Conservation (phyloP, 2,329 filamentous ascomycete species). For the Penicillium vulpinum region DNA sequence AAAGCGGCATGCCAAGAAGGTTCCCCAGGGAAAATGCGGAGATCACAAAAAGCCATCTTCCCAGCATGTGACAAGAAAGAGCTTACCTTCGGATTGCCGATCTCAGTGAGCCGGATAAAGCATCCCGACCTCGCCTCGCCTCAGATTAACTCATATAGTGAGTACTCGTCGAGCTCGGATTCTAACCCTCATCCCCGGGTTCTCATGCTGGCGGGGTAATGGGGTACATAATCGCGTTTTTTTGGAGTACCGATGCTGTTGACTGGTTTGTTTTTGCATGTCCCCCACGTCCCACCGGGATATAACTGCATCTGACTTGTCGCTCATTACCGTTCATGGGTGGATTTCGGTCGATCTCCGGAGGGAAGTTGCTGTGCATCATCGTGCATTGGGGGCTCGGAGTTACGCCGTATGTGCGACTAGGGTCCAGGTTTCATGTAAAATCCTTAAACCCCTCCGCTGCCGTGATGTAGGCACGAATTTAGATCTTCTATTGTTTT, state of each 20-base stretch:
- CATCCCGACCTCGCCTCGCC: not conserved
- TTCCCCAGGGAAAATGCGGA: not conserved
- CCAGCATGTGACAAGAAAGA: not conserved
- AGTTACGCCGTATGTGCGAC: slow-evolving; percentile 8
- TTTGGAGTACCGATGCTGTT: not conserved
- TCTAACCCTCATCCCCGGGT: not conserved
- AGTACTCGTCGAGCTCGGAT: not conserved
- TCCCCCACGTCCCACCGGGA: slow-evolving; percentile 7
- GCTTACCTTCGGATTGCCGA: not conserved
- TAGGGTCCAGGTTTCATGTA: not conserved
- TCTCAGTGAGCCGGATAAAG: not conserved
- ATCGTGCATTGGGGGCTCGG: slow-evolving; percentile 7
- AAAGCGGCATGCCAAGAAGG: not conserved
- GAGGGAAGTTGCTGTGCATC: slow-evolving; percentile 12
- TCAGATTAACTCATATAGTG: not conserved
- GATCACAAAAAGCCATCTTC: not conserved
- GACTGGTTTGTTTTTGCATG: not conserved
- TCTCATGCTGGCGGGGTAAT: not conserved
- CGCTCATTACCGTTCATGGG: slow-evolving; percentile 12
- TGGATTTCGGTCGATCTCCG: slow-evolving; percentile 18
- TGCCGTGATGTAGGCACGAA: not conserved
- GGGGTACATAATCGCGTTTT: not conserved
- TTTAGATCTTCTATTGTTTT: not conserved
- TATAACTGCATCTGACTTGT: slow-evolving; percentile 10
- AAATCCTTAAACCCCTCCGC: slow-evolving; percentile 7